Evolutionary conservation across 805 yeast genomes (phyloP).

Genomic region (Torulaspora franciscae): DNA sequence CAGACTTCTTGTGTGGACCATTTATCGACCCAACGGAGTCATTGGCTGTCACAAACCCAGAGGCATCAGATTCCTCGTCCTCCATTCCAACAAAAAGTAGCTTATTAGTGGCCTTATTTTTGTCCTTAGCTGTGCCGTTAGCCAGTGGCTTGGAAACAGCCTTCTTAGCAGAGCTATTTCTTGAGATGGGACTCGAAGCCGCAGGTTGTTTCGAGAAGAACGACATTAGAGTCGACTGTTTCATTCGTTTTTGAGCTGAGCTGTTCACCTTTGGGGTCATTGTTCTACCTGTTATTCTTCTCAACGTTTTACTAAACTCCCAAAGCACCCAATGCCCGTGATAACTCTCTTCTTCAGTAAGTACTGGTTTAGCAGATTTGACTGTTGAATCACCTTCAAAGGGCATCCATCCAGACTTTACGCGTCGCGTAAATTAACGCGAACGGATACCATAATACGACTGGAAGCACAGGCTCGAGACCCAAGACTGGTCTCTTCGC

Average conservation of each 20-base stretch:
- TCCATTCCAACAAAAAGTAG: constrained; percentile 21
- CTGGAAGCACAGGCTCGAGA: neutral
- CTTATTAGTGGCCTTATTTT: constrained; percentile 6
- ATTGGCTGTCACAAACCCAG: constrained; percentile 17
- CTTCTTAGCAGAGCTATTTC: neutral
- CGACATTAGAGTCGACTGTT: constrained; percentile 36
- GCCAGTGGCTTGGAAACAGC: neutral
- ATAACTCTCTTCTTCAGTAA: no score
- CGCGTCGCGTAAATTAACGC: constrained; percentile 4
- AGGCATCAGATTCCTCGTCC: constrained; percentile 19
- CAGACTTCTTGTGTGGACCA: neutral
- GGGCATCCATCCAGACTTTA: constrained; percentile 1
- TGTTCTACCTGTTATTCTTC: neutral
- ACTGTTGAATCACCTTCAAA: neutral
- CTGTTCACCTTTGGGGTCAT: constrained; percentile 27
- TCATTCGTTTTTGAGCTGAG: constrained; percentile 34
- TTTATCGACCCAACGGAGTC: constrained; percentile 8
- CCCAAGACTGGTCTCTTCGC: neutral
- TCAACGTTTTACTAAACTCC: neutral
- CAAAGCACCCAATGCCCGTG: no score
- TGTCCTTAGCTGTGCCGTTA: neutral
- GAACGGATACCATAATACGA: neutral
- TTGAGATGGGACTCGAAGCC: constrained; percentile 10
- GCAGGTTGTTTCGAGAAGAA: constrained; percentile 33
- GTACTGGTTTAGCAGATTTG: no score